These are phyloP conservation scores for Cladosporium cucumerinum DNA, from an alignment of 2,329 filamentous ascomycete species.

Conservation along the genomic window DNA sequence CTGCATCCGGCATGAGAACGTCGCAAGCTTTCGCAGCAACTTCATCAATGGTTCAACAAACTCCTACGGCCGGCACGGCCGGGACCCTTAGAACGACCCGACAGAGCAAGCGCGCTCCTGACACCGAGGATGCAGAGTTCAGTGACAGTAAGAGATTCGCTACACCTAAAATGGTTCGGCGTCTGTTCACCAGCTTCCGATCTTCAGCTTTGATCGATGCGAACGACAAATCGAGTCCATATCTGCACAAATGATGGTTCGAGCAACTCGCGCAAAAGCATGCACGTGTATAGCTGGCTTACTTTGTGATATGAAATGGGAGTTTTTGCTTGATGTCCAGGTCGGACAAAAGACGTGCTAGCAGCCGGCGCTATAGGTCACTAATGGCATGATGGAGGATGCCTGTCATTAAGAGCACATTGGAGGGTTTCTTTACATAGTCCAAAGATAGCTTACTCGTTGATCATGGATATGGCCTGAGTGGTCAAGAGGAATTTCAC, in stretches of 20 bases:
- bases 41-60: not conserved
- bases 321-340: not conserved
- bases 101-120: not conserved
- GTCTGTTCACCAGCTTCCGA: not conserved
- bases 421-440: not conserved
- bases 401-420: not conserved
- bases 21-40: not conserved
- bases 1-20: not conserved
- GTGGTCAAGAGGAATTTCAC: not conserved
- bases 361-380: not conserved
- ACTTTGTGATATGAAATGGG: not conserved
- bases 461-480: not conserved
- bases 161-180: not conserved
- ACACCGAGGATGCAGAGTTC: not conserved
- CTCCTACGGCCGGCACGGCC: not conserved
- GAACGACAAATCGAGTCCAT: slow-evolving; percentile 6
- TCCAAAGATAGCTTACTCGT: not conserved
- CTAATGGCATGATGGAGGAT: not conserved
- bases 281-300: not conserved
- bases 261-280: not conserved
- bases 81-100: not conserved
- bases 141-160: not conserved
- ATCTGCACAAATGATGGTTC: not conserved
- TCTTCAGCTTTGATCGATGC: slow-evolving; percentile 4
- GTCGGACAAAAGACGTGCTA: not conserved